These are phyloP conservation scores for Zygosaccharomyces gambellarensis DNA, from an alignment of 805 yeast species.

Conservation along the genomic window DNA sequence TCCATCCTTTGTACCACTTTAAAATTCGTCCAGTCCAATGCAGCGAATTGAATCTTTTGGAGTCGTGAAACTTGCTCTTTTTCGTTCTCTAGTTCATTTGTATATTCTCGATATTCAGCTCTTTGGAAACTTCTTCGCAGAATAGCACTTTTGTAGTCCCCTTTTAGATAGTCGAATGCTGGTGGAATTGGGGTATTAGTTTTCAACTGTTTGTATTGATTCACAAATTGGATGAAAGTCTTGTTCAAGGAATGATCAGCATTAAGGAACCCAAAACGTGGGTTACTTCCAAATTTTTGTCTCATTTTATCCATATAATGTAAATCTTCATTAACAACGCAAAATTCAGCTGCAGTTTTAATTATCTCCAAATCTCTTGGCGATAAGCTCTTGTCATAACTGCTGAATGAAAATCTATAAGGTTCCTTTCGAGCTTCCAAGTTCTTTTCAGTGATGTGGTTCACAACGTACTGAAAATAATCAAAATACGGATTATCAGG, in stretches of 20 bases:
- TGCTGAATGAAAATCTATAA: slow-evolving; percentile 22
- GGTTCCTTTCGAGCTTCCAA: slow-evolving; percentile 24
- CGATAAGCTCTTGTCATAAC: slow-evolving; percentile 42
- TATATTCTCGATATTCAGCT: slow-evolving; percentile 47
- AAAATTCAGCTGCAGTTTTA: slow-evolving; percentile 65
- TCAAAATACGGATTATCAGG: slow-evolving; percentile 49
- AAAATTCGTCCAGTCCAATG: slow-evolving; percentile 87
- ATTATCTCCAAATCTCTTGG: slow-evolving; percentile 62
- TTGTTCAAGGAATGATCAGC: slow-evolving; percentile 55
- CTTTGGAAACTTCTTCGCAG: slow-evolving; percentile 47
- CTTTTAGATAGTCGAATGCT: slow-evolving; percentile 23
- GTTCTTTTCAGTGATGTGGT: slow-evolving; percentile 14
- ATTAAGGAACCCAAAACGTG: slow-evolving; percentile 66
- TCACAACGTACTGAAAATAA: slow-evolving; percentile 41
- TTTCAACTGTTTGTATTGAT: slow-evolving; percentile 50
- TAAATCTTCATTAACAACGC: slow-evolving; percentile 53
- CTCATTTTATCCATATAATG: slow-evolving; percentile 41
- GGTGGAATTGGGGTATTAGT: slow-evolving; percentile 15
- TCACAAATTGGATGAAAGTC: slow-evolving; percentile 45
- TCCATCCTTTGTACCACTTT: slow-evolving; percentile 62
- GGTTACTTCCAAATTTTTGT: slow-evolving; percentile 34
- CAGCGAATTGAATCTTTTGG: slow-evolving; percentile 53
- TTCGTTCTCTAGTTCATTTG: slow-evolving; percentile 36
- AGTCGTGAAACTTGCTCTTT: slow-evolving; percentile 34
- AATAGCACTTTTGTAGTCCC: slow-evolving; percentile 34